phyloP scores from a whole-genome alignment of 140 eudicot species.

The Oenanthe javanica region DNA sequence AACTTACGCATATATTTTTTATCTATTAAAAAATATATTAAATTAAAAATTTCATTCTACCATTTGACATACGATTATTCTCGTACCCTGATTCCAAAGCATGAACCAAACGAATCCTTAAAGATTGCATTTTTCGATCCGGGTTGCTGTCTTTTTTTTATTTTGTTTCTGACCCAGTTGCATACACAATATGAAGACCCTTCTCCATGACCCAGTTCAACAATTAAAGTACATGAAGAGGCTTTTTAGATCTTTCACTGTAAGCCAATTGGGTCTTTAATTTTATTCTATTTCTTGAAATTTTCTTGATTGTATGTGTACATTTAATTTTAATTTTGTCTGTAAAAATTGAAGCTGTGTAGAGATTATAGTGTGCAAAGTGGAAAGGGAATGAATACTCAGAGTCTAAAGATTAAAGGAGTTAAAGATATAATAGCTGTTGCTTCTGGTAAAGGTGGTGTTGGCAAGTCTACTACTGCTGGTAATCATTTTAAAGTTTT shows the following conservation, averaged over 20 bases:
- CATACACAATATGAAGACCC: neutral
- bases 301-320: slow-evolving; percentile 20
- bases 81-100: too few species aligned
- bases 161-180: neutral
- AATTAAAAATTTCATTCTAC: too few species aligned
- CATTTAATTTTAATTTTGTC: neutral
- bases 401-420: slow-evolving; percentile 63
- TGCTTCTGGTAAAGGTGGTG: slow-evolving; percentile 99
- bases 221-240: neutral
- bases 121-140: neutral
- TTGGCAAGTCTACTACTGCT: slow-evolving; percentile 97
- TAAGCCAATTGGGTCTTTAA: slow-evolving; percentile 9
- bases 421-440: slow-evolving; percentile 90
- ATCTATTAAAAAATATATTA: too few species aligned
- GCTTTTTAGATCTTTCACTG: neutral
- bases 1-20: too few species aligned
- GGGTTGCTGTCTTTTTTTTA: neutral
- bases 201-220: neutral
- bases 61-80: too few species aligned
- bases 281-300: neutral
- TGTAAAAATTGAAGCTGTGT: slow-evolving; percentile 28
- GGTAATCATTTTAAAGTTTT: slow-evolving; percentile 31
- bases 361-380: slow-evolving; percentile 49
- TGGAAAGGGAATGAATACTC: slow-evolving; percentile 25
- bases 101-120: too few species aligned